These are phyloP conservation scores for Pugionium dolabratum DNA, from an alignment of 345 rosid species.

Conservation along the genomic window DNA sequence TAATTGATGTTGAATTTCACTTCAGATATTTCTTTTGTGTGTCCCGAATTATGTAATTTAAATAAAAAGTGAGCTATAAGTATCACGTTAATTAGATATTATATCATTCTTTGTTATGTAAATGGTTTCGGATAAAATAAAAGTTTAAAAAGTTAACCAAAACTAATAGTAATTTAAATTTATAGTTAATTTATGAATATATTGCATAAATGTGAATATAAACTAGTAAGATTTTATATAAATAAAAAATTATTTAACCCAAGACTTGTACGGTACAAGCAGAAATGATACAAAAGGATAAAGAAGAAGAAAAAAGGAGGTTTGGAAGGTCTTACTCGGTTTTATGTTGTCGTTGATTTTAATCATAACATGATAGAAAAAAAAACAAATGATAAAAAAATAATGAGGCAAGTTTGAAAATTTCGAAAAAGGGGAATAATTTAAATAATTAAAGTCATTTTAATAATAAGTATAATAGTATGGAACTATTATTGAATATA, in stretches of 20 bases:
- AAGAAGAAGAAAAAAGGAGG: neutral
- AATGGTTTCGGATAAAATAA: too few species aligned
- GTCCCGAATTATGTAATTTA: too few species aligned
- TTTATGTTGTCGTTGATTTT: constrained; percentile 40
- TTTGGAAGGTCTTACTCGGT: constrained; percentile 23
- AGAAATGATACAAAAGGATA: constrained; percentile 23
- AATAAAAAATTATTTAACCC: too few species aligned
- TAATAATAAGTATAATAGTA: constrained; percentile 15
- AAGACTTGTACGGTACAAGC: constrained; percentile 35
- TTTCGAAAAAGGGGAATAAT: constrained; percentile 20
- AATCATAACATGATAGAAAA: constrained; percentile 36
- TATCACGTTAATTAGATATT: too few species aligned
- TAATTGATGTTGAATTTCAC: neutral
- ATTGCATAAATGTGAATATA: too few species aligned
- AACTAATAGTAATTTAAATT: too few species aligned
- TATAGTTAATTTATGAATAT: too few species aligned
- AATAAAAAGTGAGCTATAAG: too few species aligned
- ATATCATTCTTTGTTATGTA: too few species aligned
- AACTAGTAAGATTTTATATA: too few species aligned
- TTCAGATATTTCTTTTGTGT: neutral
- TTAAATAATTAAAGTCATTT: constrained; percentile 4
- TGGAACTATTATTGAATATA: constrained; percentile 32
- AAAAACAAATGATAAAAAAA: constrained; percentile 30
- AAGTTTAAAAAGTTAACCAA: too few species aligned
- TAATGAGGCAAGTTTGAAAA: constrained; percentile 24